Evolutionary conservation across 495 filamentous ascomycete species (phyloP).

Genomic region (Penicillium cosmopolitanum): DNA sequence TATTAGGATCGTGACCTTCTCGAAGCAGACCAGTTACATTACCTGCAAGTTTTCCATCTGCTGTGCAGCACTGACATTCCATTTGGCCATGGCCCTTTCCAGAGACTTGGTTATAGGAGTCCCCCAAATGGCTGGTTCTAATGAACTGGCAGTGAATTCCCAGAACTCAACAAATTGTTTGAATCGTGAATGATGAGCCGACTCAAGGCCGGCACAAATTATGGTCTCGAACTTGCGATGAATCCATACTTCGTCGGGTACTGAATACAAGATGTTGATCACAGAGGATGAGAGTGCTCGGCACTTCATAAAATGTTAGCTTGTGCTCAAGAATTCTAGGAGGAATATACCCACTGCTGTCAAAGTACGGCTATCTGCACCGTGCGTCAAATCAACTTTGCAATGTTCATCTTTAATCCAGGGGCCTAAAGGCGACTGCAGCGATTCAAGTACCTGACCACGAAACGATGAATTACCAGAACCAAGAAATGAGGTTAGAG

Average conservation of each 20-base stretch:
- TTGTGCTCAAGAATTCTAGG: neutral
- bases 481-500: slow-evolving; percentile 43
- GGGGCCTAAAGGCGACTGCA: slow-evolving; percentile 34
- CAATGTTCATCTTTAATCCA: slow-evolving; percentile 40
- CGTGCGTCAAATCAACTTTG: slow-evolving; percentile 34
- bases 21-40: neutral
- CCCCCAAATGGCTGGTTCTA: slow-evolving; percentile 48
- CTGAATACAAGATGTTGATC: slow-evolving; percentile 37
- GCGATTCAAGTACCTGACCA: slow-evolving; percentile 33
- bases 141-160: slow-evolving; percentile 57
- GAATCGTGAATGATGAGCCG: slow-evolving; percentile 53
- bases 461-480: slow-evolving; percentile 38
- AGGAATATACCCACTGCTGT: slow-evolving; percentile 39
- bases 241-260: slow-evolving; percentile 41
- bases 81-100: slow-evolving; percentile 39
- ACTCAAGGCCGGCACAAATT: slow-evolving; percentile 60
- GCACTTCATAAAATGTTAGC: slow-evolving; percentile 35
- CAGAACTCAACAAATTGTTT: slow-evolving; percentile 61
- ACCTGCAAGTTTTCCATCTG: slow-evolving; percentile 12
- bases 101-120: slow-evolving; percentile 51
- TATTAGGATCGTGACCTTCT: neutral
- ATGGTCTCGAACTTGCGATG: slow-evolving; percentile 55
- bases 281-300: slow-evolving; percentile 41
- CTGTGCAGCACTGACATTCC: slow-evolving; percentile 36
- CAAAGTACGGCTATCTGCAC: slow-evolving; percentile 39